Evolutionary conservation across 257 asterid species (phyloP).

Genomic region (Przewalskia tangutica): DNA sequence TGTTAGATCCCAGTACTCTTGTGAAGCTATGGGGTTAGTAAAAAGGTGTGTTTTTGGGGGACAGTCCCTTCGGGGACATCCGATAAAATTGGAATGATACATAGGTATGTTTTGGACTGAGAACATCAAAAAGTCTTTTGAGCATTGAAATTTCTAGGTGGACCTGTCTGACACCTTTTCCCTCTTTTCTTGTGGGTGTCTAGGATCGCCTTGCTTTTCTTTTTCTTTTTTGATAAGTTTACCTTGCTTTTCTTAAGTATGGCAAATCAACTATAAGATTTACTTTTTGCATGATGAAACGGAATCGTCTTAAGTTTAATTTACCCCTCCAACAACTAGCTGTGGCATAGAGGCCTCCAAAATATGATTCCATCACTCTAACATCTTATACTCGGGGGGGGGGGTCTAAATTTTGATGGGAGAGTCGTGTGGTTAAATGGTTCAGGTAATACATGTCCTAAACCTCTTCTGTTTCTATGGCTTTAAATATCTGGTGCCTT

Average conservation of each 20-base stretch:
- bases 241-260: background rate
- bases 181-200: background rate
- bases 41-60: background rate
- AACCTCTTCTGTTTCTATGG: background rate
- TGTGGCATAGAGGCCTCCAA: background rate
- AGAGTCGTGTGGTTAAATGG: background rate
- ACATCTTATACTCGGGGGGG: background rate
- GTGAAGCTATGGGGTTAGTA: background rate
- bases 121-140: background rate
- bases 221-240: background rate
- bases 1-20: background rate
- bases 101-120: background rate
- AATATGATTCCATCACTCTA: background rate
- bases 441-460: background rate
- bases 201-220: background rate
- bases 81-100: background rate
- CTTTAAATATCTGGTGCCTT: background rate
- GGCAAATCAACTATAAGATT: background rate
- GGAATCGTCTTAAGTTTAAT: background rate
- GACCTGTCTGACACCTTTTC: background rate
- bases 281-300: conserved; percentile 1
- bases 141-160: background rate
- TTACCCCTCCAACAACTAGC: background rate
- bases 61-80: background rate
- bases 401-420: background rate